Evolutionary conservation across 768 basidiomycete species (phyloP).

Genomic region (Leccinellum luteum): DNA sequence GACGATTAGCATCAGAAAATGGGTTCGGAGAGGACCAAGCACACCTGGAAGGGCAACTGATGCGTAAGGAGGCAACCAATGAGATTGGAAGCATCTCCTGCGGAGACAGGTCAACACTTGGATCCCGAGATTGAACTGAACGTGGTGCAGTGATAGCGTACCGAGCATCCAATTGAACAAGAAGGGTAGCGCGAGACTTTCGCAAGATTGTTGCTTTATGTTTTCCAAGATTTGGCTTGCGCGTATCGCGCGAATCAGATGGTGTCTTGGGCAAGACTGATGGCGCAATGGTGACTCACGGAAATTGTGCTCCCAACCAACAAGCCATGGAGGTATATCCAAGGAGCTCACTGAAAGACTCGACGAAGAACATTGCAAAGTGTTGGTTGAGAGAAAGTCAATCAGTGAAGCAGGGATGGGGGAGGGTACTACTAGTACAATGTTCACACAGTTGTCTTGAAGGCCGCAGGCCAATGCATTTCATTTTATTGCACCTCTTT

Average conservation of each 20-base stretch:
- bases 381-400: background rate
- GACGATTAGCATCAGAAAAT: slow-evolving; percentile 8
- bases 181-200: slow-evolving; percentile 91
- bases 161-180: slow-evolving; percentile 91
- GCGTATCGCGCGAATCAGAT: slow-evolving; percentile 5
- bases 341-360: slow-evolving; percentile 54
- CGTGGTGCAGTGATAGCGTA: slow-evolving; percentile 36
- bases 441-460: slow-evolving; percentile 13
- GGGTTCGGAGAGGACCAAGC: slow-evolving; percentile 16
- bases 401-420: background rate
- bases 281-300: slow-evolving; percentile 50
- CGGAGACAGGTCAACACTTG: slow-evolving; percentile 6
- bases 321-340: slow-evolving; percentile 71
- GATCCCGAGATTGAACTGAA: background rate
- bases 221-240: slow-evolving; percentile 84
- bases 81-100: slow-evolving; percentile 92
- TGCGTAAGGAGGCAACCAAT: slow-evolving; percentile 88
- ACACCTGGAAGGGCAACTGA: slow-evolving; percentile 93
- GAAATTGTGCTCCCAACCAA: slow-evolving; percentile 88
- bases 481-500: background rate
- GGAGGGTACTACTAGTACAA: too few species aligned
- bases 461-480: too few species aligned
- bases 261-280: background rate
- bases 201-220: slow-evolving; percentile 68
- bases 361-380: slow-evolving; percentile 17